Conservation (phyloP, 2,329 filamentous ascomycete species). For the Orbilia oligospora region DNA sequence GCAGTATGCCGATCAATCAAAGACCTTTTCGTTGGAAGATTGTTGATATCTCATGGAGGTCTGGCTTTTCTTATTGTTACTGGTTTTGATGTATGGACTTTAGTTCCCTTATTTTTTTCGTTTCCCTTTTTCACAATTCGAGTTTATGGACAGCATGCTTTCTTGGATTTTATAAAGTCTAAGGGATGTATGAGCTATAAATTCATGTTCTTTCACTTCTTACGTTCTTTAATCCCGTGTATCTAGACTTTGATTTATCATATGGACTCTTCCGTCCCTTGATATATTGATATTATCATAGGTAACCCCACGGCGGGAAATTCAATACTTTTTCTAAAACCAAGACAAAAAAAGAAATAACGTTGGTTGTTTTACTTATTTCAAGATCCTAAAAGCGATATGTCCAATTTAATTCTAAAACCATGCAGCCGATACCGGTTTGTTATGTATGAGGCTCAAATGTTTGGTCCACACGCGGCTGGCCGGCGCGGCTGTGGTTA, state of each 20-base stretch:
- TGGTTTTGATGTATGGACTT: not conserved
- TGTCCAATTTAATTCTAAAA: not conserved
- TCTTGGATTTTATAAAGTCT: not conserved
- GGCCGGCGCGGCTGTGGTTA: not conserved
- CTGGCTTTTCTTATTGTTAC: not conserved
- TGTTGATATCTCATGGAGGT: not conserved
- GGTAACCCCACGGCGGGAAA: not conserved
- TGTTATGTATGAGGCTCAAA: not conserved
- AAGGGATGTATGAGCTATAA: not conserved
- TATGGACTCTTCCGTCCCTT: too few relatives aligned
- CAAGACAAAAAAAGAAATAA: not conserved
- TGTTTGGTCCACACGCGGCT: not conserved
- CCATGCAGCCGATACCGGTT: slow-evolving; percentile 6
- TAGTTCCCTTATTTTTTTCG: not conserved
- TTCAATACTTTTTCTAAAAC: not conserved
- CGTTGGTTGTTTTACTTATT: too few relatives aligned
- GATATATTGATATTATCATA: not conserved
- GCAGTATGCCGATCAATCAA: not conserved
- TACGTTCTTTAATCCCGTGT: slow-evolving; percentile 10
- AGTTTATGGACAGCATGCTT: too few relatives aligned
- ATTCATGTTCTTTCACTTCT: slow-evolving; percentile 1
- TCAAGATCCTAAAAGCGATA: not conserved
- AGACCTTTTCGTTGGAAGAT: not conserved
- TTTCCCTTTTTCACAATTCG: not conserved
- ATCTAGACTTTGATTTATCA: not conserved